phyloP scores from a whole-genome alignment of 371 early-diverging fungal genomes.

The Mucor lusitanicus region DNA sequence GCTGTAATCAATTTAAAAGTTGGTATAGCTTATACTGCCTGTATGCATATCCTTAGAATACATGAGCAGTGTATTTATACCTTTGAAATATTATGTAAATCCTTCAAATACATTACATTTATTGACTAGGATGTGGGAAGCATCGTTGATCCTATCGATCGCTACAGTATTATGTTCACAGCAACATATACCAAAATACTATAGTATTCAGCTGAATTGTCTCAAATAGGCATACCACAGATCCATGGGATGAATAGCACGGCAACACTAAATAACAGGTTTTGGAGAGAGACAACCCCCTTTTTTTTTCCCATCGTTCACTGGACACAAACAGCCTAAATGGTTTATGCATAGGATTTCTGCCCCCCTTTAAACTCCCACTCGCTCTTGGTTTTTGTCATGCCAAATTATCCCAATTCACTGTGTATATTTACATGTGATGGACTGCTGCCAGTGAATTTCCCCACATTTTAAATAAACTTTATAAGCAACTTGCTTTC shows the following conservation, averaged over 20 bases:
- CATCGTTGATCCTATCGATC: no score
- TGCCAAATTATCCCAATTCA: neutral
- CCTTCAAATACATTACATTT: no score
- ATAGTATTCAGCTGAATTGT: neutral
- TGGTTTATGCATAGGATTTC: neutral
- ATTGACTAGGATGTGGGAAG: no score
- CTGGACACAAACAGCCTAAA: neutral
- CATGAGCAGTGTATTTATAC: no score
- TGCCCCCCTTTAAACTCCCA: neutral
- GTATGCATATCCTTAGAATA: no score
- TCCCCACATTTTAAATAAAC: conserved; percentile 2
- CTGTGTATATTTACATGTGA: neutral
- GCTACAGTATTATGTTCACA: no score
- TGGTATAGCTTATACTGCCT: no score
- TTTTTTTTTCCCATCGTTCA: neutral
- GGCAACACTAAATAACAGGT: neutral
- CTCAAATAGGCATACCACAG: neutral
- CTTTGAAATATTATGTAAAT: no score
- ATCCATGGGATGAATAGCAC: neutral
- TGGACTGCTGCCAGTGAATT: neutral
- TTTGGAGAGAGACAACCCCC: neutral
- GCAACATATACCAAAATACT: no score
- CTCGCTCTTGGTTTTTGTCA: neutral
- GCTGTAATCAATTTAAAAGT: no score
- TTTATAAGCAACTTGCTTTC: neutral